Conservation (phyloP, 2,329 filamentous ascomycete species). For the Madurella mycetomatis region DNA sequence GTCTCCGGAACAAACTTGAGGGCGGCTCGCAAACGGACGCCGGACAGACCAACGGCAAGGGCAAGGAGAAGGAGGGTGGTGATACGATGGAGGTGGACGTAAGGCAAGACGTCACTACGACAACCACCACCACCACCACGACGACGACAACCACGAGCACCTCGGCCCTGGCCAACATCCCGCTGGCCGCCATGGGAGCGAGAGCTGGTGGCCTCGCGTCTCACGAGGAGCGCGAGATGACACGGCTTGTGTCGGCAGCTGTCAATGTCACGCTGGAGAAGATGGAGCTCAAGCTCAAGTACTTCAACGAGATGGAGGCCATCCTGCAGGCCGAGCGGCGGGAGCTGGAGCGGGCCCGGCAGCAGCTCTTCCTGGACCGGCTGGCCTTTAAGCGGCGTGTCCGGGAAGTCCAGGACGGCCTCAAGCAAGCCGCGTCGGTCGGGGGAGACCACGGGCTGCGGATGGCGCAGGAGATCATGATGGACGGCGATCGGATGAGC, state of each 20-base stretch:
- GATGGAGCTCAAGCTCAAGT: slow-evolving; percentile 89
- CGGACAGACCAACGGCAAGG: slow-evolving; percentile 51
- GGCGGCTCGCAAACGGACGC: slow-evolving; percentile 34
- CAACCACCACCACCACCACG: slow-evolving; percentile 47
- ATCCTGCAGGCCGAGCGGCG: slow-evolving; percentile 87
- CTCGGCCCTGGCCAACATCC: slow-evolving; percentile 64
- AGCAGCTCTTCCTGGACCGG: slow-evolving; percentile 90
- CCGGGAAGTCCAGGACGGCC: slow-evolving; percentile 70
- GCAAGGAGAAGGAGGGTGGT: slow-evolving; percentile 50
- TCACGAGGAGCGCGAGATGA: slow-evolving; percentile 96
- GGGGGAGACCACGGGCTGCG: slow-evolving; percentile 49
- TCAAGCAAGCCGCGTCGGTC: slow-evolving; percentile 51
- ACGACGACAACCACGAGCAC: slow-evolving; percentile 45
- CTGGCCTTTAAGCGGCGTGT: slow-evolving; percentile 86
- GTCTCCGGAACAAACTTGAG: slow-evolving; percentile 74
- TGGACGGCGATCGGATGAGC: slow-evolving; percentile 49
- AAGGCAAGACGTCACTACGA: slow-evolving; percentile 42
- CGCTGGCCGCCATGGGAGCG: slow-evolving; percentile 79
- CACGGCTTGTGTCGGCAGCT: slow-evolving; percentile 82
- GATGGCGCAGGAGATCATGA: slow-evolving; percentile 43
- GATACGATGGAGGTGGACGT: slow-evolving; percentile 63
- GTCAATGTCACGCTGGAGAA: slow-evolving; percentile 95
- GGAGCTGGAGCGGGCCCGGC: slow-evolving; percentile 84
- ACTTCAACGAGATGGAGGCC: slow-evolving; percentile 94
- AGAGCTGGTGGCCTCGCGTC: slow-evolving; percentile 85